These are phyloP conservation scores for Lachancea thermotolerans DNA, from an alignment of 805 yeast genomes.

Conservation along the genomic window DNA sequence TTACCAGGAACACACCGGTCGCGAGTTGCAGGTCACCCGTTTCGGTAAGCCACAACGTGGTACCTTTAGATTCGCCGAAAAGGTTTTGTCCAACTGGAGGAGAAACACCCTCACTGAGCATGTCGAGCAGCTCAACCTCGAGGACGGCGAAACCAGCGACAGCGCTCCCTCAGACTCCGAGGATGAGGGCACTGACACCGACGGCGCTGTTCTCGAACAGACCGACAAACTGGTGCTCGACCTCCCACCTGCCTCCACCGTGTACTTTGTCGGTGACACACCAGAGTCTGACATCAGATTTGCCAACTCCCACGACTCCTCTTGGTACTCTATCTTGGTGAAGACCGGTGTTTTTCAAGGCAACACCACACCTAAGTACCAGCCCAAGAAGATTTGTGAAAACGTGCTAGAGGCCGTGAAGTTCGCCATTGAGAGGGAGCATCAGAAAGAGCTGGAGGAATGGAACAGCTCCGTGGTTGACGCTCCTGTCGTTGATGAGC, in stretches of 20 bases:
- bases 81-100: slow-evolving; percentile 72
- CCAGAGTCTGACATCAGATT: slow-evolving; percentile 85
- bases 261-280: slow-evolving; percentile 84
- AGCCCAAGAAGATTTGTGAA: slow-evolving; percentile 67
- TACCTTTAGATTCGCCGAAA: slow-evolving; percentile 77
- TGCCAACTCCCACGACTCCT: slow-evolving; percentile 77
- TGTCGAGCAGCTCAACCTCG: slow-evolving; percentile 44
- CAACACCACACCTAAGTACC: slow-evolving; percentile 71
- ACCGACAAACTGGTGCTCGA: slow-evolving; percentile 42
- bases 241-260: slow-evolving; percentile 78
- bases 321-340: slow-evolving; percentile 80
- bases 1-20: slow-evolving; percentile 78
- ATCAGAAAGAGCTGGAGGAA: slow-evolving; percentile 59
- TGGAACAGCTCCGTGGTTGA: slow-evolving; percentile 56
- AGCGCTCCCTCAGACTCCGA: slow-evolving; percentile 16
- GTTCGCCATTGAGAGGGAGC: slow-evolving; percentile 79
- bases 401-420: slow-evolving; percentile 77
- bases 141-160: slow-evolving; percentile 28
- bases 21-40: slow-evolving; percentile 68
- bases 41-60: slow-evolving; percentile 89
- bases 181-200: slow-evolving; percentile 25
- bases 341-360: slow-evolving; percentile 83
- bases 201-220: slow-evolving; percentile 41
- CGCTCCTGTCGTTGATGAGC: slow-evolving; percentile 43
- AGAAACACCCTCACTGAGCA: slow-evolving; percentile 69